Evolutionary conservation across 2,329 filamentous ascomycete genomes (phyloP).

Genomic region (Calonectria naviculata): DNA sequence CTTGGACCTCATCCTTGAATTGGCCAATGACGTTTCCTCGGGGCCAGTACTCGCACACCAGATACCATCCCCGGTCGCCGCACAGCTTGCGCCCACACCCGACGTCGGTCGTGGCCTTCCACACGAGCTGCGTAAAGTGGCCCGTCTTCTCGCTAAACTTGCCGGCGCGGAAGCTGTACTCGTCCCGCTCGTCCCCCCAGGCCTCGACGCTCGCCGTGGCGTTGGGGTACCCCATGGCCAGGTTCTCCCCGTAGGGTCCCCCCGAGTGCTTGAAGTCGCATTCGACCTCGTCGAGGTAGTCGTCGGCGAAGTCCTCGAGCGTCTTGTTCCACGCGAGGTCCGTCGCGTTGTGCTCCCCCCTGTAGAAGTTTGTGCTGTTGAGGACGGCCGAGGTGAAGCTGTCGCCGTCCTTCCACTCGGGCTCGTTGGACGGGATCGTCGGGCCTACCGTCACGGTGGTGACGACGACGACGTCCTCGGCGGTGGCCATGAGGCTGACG

Average conservation of each 20-base stretch:
- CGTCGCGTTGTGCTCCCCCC: constrained; percentile 69
- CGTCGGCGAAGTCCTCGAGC: constrained; percentile 63
- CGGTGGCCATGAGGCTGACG: constrained; percentile 13
- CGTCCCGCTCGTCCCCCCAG: constrained; percentile 67
- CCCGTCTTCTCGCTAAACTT: constrained; percentile 71
- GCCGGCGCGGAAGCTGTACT: constrained; percentile 69
- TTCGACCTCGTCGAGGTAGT: constrained; percentile 56
- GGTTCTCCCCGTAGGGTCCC: constrained; percentile 79
- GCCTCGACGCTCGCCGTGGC: constrained; percentile 68
- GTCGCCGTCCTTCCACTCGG: constrained; percentile 42
- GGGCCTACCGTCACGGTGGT: constrained; percentile 49
- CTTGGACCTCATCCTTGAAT: constrained; percentile 53
- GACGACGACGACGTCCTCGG: constrained; percentile 30
- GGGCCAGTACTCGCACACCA: constrained; percentile 79
- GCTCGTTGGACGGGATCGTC: constrained; percentile 48
- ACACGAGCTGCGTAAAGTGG: constrained; percentile 80
- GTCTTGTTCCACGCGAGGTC: constrained; percentile 73
- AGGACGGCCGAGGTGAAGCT: constrained; percentile 67
- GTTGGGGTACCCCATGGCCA: constrained; percentile 74
- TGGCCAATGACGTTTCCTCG: constrained; percentile 70
- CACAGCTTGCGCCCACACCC: constrained; percentile 64
- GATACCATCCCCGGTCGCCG: constrained; percentile 66
- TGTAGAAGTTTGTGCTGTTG: constrained; percentile 74
- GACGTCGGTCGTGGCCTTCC: constrained; percentile 70
- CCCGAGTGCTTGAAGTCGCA: constrained; percentile 67